Base-by-base conservation (phyloP, 2,329 filamentous ascomycete genomes). In the Geosmithia flava region DNA sequence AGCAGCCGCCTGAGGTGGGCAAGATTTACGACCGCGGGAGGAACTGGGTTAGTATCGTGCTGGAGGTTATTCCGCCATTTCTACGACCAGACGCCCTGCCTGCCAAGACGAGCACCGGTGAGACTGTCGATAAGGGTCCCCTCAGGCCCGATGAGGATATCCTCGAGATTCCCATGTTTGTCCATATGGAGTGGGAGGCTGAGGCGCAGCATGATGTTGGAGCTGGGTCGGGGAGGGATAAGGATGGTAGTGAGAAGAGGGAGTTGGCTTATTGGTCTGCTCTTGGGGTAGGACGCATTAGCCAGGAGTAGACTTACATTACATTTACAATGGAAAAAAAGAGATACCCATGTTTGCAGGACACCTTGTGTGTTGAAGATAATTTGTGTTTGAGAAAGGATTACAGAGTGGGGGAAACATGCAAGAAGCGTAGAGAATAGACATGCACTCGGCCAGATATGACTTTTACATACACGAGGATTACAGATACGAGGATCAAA, bases 181-280 rank as follows among this genome's bases (percentile, higher is more conserved):
- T 98, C 51, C 78, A 89, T 20, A 76, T 95, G 49, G 90, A 96
- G 63, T 98, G 90, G 82, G 91, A 90, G 63, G 74, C 78, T 3
- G 85, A 89, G 53, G 72, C 72, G 1, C 71, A 78, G 48, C 76
- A 82, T 48, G 79, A 87, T 51, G 78, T 81, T 8, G 83, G 79
- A 13, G 70, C 74, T 3, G 20, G 19, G 11, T 58, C 66, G 2
- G 64, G 66, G 37, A 74, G 65, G 60, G 77, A 75, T 55, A 81
- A 75, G 62, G 80, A 78, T 43, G 78, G 71, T 45, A 83, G 75
- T 62, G 86, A 91, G 66, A 91, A 82, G 70, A 79, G 85, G 59
- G 93, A 97, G 62, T 68, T 97, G 65, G 89, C 89, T 48, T 97
- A 95, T 66, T 98, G 93, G 93, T 89, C 87, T 68, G 89, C 95